Base-by-base conservation (phyloP, 164 flowering plant species). In the Amborella trichopoda region DNA sequence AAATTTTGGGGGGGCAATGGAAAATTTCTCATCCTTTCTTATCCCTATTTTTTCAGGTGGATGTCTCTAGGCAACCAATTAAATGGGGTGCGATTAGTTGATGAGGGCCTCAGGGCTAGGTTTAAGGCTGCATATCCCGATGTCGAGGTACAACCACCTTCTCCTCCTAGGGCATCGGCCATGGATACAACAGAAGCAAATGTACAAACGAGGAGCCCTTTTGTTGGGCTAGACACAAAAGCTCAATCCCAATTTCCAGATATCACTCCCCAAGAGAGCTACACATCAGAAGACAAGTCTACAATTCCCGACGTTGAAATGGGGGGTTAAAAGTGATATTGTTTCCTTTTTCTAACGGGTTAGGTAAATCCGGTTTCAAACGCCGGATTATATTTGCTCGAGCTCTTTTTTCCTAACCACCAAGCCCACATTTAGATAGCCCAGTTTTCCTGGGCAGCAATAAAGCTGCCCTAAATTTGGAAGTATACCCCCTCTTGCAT, bases 61-160 rank as follows among this genome's bases (percentile, higher is more conserved):
- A 64, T 93, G 68, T 84, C 99, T 24, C 88, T 88, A 16, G 99
- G 99, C 26, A 93, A 93, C 64, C 99, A 93, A 50, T 50, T 93
- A 62, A 60, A 53, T 19, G 94, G 99, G 26, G 95, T 70, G 11
- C 59, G 95, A 19, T 56, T 88, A 51, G 91, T 93, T 11, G 91
- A 88, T 62, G 99, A 93, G 49, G 99, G 99, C 30, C 68, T 93
- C 27, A 60, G 95, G 17, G 96, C 94, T 40, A 71, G 99, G 53
- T 93, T 84, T 51, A 93, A 83, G 71, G 99, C 99, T 60, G 96
- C 96, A 16, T 93, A 93, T 56, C 94, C 99, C 32, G 95, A 93
- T 26, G 81, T 87, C 43, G 94, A 78, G 68, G 89, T 93, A 45
- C 87, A 88, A 49, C 99, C 99, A 0, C 8, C 76, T 24, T 85